Conservation (phyloP, 331 rosid genomes). For the Phaseolus coccineus region DNA sequence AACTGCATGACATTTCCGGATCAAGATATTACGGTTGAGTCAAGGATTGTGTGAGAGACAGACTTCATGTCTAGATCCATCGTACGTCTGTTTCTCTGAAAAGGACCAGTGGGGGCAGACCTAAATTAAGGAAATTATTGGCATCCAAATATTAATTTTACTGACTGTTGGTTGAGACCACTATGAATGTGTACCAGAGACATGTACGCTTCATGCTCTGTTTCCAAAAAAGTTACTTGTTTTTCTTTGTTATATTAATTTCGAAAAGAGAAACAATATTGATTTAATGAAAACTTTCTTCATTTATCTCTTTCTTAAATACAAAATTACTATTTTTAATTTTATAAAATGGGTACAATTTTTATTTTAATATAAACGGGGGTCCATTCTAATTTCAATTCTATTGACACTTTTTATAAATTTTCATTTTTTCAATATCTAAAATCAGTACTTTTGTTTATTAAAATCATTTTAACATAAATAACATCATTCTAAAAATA, state of each 20-base stretch:
- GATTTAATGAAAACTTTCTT: too few relatives aligned
- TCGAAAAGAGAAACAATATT: too few relatives aligned
- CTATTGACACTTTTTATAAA: too few relatives aligned
- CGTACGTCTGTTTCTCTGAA: not conserved
- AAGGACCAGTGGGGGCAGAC: not conserved
- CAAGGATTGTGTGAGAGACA: not conserved
- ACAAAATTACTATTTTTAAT: too few relatives aligned
- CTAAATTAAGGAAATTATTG: not conserved
- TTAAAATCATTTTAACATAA: too few relatives aligned
- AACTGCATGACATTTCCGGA: not conserved
- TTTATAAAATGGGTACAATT: too few relatives aligned
- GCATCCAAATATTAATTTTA: slow-evolving; percentile 17
- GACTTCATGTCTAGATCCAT: not conserved
- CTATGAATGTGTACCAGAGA: not conserved
- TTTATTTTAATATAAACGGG: too few relatives aligned
- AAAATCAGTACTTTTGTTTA: too few relatives aligned
- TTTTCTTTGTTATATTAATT: not conserved
- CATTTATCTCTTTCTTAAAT: too few relatives aligned
- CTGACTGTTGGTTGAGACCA: not conserved
- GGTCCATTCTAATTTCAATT: too few relatives aligned
- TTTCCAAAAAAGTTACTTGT: not conserved
- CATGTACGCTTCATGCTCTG: not conserved
- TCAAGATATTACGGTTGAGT: not conserved
- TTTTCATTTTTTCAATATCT: too few relatives aligned
- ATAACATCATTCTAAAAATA: too few relatives aligned